These are phyloP conservation scores for Albifimbria verrucaria DNA, from an alignment of 2,329 filamentous ascomycete species.

Conservation along the genomic window DNA sequence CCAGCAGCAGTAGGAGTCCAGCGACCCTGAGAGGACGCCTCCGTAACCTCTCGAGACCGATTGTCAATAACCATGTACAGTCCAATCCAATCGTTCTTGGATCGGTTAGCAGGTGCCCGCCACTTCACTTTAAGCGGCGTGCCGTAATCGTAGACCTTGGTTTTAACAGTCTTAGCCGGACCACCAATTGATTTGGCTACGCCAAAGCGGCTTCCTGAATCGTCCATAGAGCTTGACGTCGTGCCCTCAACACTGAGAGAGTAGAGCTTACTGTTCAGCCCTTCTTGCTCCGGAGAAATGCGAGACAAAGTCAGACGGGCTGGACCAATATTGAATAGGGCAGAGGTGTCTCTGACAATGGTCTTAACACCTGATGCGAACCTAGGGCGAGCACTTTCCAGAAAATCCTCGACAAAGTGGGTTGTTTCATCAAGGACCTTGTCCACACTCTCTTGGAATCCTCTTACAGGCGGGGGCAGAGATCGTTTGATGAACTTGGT, in stretches of 20 bases:
- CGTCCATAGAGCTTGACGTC: constrained; percentile 43
- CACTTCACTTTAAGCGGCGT: constrained; percentile 86
- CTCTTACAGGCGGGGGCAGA: constrained; percentile 76
- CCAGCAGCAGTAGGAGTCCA: constrained; percentile 82
- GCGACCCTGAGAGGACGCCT: constrained; percentile 79
- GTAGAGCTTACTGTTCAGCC: constrained; percentile 77
- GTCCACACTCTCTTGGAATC: constrained; percentile 83
- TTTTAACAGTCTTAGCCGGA: constrained; percentile 67
- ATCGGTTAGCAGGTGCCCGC: constrained; percentile 84
- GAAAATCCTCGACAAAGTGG: constrained; percentile 85
- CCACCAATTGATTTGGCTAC: constrained; percentile 71
- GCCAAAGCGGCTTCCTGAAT: constrained; percentile 60
- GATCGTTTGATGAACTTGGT: constrained; percentile 88
- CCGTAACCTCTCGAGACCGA: constrained; percentile 76
- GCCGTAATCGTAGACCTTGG: constrained; percentile 82
- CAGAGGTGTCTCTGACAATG: constrained; percentile 82
- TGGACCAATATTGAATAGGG: constrained; percentile 86
- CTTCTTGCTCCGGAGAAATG: constrained; percentile 75
- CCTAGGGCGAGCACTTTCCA: constrained; percentile 82
- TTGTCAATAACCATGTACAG: constrained; percentile 97
- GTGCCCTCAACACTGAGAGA: constrained; percentile 71
- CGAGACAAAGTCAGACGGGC: constrained; percentile 80
- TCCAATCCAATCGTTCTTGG: constrained; percentile 91
- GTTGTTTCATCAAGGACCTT: constrained; percentile 81
- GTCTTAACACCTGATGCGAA: constrained; percentile 81